Percentiles rank a stretch among this genome's conserved stretches.
These are phyloP conservation scores for Viola pubescens DNA, from an alignment of 441 rosid genomes.

Conservation along the genomic window DNA sequence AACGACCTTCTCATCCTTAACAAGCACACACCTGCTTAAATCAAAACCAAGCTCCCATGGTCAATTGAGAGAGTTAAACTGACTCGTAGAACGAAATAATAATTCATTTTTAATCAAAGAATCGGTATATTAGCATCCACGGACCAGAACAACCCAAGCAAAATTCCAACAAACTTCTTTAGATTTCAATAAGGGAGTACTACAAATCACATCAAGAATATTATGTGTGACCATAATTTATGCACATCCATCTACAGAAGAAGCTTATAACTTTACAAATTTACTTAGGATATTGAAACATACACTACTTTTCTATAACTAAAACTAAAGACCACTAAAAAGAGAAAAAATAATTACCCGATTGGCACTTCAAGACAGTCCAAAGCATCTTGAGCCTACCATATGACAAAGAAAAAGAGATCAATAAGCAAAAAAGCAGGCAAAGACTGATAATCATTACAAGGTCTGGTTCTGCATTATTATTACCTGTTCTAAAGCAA, in stretches of 20 bases:
- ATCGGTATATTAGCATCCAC: neutral
- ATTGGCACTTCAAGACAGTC: conserved; percentile 77
- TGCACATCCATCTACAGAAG: neutral
- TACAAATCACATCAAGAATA: neutral
- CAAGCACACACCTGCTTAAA: conserved; percentile 58
- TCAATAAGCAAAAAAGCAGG: neutral
- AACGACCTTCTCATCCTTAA: conserved; percentile 58
- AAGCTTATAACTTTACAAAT: neutral
- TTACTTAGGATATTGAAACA: neutral
- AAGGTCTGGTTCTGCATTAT: neutral
- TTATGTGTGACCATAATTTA: neutral
- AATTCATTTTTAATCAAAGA: neutral
- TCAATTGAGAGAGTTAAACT: neutral
- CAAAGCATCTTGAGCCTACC: conserved; percentile 66
- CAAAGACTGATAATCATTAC: neutral
- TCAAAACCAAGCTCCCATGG: conserved; percentile 14
- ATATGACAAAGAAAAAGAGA: conserved; percentile 3
- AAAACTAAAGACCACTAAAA: neutral
- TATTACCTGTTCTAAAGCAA: conserved; percentile 55
- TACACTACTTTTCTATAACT: neutral
- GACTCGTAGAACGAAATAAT: neutral
- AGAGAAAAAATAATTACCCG: conserved; percentile 36
- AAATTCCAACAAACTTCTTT: neutral
- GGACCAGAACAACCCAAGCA: neutral
- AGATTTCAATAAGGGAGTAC: neutral